Evolutionary conservation across 2,329 filamentous ascomycete species (phyloP).

Genomic region (Hymenoscyphus fraxineus): DNA sequence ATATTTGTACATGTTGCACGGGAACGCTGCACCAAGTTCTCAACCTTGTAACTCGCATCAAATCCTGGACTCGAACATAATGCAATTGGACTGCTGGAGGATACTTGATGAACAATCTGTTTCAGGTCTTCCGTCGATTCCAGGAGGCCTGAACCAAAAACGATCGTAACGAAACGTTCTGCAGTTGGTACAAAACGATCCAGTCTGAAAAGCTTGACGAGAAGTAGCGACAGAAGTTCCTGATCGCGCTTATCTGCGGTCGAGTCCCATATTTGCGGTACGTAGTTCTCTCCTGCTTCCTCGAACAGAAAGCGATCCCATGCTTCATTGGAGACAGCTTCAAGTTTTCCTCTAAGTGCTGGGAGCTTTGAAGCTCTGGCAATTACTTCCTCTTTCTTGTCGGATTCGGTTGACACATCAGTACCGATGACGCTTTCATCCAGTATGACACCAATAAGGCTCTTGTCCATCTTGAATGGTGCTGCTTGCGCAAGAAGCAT

Average conservation of each 20-base stretch:
- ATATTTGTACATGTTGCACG: constrained; percentile 88
- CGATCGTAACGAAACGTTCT: constrained; percentile 80
- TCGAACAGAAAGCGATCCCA: constrained; percentile 84
- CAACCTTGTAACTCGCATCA: constrained; percentile 98
- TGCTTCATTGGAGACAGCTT: constrained; percentile 54
- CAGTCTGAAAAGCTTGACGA: constrained; percentile 92
- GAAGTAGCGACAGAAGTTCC: constrained; percentile 75
- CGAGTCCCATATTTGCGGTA: constrained; percentile 73
- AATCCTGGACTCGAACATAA: constrained; percentile 94
- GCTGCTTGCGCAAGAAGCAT: constrained; percentile 94
- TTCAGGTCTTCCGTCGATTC: constrained; percentile 83
- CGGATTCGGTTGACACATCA: constrained; percentile 69
- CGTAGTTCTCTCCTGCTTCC: constrained; percentile 79
- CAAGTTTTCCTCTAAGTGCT: constrained; percentile 69
- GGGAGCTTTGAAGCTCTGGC: constrained; percentile 64
- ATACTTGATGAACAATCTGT: constrained; percentile 79
- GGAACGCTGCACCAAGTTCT: constrained; percentile 83
- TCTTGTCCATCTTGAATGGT: constrained; percentile 94
- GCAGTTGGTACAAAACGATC: constrained; percentile 92
- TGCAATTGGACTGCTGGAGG: constrained; percentile 79
- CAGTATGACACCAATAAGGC: constrained; percentile 79
- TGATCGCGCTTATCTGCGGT: constrained; percentile 64
- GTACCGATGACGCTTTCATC: constrained; percentile 71
- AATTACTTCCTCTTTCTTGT: constrained; percentile 65
- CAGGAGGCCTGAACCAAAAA: constrained; percentile 80